These are phyloP conservation scores for Lactarius pseudohatsudake DNA, from an alignment of 768 basidiomycete species.

Conservation along the genomic window DNA sequence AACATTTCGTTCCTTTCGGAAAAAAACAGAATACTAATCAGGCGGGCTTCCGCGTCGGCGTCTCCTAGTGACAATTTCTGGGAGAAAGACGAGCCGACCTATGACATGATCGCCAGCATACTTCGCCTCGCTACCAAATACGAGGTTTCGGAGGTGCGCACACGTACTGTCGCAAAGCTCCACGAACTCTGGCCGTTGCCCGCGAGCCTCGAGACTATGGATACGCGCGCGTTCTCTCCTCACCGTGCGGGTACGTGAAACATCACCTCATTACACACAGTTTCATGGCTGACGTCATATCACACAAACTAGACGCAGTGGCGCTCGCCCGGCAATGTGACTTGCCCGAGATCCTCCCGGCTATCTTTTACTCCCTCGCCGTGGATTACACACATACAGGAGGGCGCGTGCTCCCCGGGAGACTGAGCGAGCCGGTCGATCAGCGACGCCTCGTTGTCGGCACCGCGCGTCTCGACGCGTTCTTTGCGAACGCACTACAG, in stretches of 20 bases:
- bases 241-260: slow-evolving; percentile 35
- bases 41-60: background rate
- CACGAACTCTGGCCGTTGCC: slow-evolving; percentile 36
- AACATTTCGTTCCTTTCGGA: background rate
- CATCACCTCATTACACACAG: background rate
- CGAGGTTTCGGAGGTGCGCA: slow-evolving; percentile 35
- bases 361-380: slow-evolving; percentile 43
- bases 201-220: slow-evolving; percentile 33
- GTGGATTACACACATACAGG: slow-evolving; percentile 20
- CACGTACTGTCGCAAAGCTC: slow-evolving; percentile 33
- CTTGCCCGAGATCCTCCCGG: slow-evolving; percentile 40
- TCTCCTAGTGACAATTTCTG: slow-evolving; percentile 32
- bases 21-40: background rate
- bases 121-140: slow-evolving; percentile 42
- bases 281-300: slow-evolving; percentile 7
- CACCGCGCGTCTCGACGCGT: slow-evolving; percentile 2
- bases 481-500: background rate
- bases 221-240: slow-evolving; percentile 33
- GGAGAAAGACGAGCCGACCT: slow-evolving; percentile 28
- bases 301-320: slow-evolving; percentile 36
- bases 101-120: slow-evolving; percentile 34
- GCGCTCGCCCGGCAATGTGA: slow-evolving; percentile 38
- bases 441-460: slow-evolving; percentile 1
- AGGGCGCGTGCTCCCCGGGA: background rate
- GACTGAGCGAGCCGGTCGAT: background rate